A percentile compares a stretch with the other conserved stretches of the same genome.
Evolutionary conservation across 441 rosid genomes (phyloP).

Genomic region (Monsonia emarginata): DNA sequence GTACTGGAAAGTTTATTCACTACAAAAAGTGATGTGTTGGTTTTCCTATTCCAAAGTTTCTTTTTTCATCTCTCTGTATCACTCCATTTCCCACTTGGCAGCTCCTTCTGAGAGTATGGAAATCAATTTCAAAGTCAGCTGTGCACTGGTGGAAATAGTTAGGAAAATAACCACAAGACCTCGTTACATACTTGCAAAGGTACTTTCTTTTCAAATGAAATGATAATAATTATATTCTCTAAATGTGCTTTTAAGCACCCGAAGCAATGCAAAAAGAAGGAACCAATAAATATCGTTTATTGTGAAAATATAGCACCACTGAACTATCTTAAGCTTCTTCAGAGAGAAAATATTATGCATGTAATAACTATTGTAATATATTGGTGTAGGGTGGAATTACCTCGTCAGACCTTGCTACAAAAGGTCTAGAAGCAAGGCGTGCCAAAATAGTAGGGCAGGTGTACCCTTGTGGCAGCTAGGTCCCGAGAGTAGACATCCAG

Average conservation of each 20-base stretch:
- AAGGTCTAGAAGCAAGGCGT: slow-evolving; percentile 77
- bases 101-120: slow-evolving; percentile 87
- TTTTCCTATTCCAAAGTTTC: neutral
- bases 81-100: slow-evolving; percentile 27
- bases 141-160: slow-evolving; percentile 86
- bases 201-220: slow-evolving; percentile 19
- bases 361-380: neutral
- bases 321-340: too few species aligned
- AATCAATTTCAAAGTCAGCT: slow-evolving; percentile 92
- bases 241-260: neutral
- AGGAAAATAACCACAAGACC: slow-evolving; percentile 66
- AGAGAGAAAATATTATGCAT: neutral
- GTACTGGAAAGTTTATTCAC: neutral
- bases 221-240: neutral
- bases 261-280: neutral
- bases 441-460: slow-evolving; percentile 91
- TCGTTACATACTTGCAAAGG: slow-evolving; percentile 94
- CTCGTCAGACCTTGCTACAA: slow-evolving; percentile 91
- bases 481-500: slow-evolving; percentile 90
- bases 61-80: neutral
- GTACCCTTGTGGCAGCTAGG: slow-evolving; percentile 96
- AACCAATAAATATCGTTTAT: neutral
- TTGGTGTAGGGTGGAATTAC: slow-evolving; percentile 82
- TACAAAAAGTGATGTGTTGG: neutral
- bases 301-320: too few species aligned